phyloP scores from a whole-genome alignment of 2,329 filamentous ascomycete genomes.

The Eutypa lata region DNA sequence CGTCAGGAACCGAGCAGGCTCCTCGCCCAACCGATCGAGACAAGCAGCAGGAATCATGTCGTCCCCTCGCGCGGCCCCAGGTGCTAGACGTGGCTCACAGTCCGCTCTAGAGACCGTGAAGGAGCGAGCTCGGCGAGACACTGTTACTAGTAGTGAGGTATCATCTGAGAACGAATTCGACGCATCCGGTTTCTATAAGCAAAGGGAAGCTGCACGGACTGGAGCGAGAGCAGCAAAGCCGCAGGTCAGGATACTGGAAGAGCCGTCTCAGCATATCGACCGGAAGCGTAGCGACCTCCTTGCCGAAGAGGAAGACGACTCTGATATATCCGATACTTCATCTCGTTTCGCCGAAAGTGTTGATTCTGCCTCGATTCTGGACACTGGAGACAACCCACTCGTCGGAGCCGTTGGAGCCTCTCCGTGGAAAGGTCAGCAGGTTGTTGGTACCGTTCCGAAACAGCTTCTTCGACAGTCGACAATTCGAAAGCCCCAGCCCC shows the following conservation, averaged over 20 bases:
- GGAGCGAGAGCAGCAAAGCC: slow-evolving; percentile 52
- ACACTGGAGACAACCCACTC: slow-evolving; percentile 57
- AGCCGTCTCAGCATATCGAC: slow-evolving; percentile 39
- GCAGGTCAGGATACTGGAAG: slow-evolving; percentile 52
- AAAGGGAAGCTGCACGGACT: slow-evolving; percentile 58
- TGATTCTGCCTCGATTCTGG: slow-evolving; percentile 69
- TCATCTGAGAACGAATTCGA: slow-evolving; percentile 81
- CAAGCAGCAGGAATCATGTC: slow-evolving; percentile 50
- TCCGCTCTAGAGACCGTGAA: slow-evolving; percentile 68
- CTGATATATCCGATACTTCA: slow-evolving; percentile 60
- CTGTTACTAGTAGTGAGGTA: slow-evolving; percentile 77
- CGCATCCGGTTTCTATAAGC: slow-evolving; percentile 60
- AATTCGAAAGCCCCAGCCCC: slow-evolving; percentile 58
- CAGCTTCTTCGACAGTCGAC: slow-evolving; percentile 62
- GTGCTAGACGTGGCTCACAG: slow-evolving; percentile 63
- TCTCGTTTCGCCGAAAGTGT: slow-evolving; percentile 65
- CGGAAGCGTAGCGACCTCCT: slow-evolving; percentile 49
- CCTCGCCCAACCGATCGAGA: slow-evolving; percentile 73
- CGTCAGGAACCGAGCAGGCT: slow-evolving; percentile 78
- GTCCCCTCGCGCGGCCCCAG: slow-evolving; percentile 45
- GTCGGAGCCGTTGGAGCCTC: slow-evolving; percentile 53
- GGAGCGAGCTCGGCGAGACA: slow-evolving; percentile 68
- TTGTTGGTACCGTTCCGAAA: slow-evolving; percentile 62
- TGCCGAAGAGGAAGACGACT: slow-evolving; percentile 57
- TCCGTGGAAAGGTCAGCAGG: slow-evolving; percentile 44